These are phyloP conservation scores for Limnanthes douglasii DNA, from an alignment of 345 rosid genomes.

Conservation along the genomic window DNA sequence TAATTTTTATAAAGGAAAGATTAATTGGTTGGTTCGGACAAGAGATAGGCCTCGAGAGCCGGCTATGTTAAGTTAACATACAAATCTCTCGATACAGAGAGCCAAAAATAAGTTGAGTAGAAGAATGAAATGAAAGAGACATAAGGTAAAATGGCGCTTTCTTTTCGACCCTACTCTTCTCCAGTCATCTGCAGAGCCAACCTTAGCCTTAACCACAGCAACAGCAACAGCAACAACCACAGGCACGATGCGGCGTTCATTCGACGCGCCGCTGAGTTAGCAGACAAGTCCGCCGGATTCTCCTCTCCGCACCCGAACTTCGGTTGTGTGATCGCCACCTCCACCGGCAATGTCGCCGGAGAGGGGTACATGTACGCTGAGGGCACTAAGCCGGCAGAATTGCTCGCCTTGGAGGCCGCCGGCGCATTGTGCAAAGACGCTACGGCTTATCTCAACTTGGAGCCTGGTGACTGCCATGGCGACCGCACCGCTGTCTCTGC, in stretches of 20 bases:
- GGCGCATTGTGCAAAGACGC: constrained; percentile 39
- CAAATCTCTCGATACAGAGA: too few relatives aligned
- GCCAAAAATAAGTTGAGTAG: too few relatives aligned
- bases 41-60: too few relatives aligned
- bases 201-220: constrained; percentile 2
- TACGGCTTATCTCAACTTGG: constrained; percentile 74
- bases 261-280: constrained; percentile 47
- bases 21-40: too few relatives aligned
- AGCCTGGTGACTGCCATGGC: constrained; percentile 93
- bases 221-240: constrained; percentile 13
- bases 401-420: constrained; percentile 58
- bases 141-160: constrained; percentile 34
- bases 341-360: constrained; percentile 42
- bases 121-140: too few relatives aligned
- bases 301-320: constrained; percentile 90
- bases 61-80: too few relatives aligned
- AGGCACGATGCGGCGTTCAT: constrained; percentile 35
- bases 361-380: constrained; percentile 80
- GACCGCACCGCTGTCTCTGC: constrained; percentile 73
- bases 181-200: constrained; percentile 22
- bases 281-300: constrained; percentile 69
- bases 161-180: constrained; percentile 12
- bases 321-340: constrained; percentile 61
- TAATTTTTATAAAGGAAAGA: too few relatives aligned
- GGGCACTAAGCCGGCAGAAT: constrained; percentile 79